Evolutionary conservation across 139 green algal species (phyloP).

Genomic region (Chlamydomonas sp.): DNA sequence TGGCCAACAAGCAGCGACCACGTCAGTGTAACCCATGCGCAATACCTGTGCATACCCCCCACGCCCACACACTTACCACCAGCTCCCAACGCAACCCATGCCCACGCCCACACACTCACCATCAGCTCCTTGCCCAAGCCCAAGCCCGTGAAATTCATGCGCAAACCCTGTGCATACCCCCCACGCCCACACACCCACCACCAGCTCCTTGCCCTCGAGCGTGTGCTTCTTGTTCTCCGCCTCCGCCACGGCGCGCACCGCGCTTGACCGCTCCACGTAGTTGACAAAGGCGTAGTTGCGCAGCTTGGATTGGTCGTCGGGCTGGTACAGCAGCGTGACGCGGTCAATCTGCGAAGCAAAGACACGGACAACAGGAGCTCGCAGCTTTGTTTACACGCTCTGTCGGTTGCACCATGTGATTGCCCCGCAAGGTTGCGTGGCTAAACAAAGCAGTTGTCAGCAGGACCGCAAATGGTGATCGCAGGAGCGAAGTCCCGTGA

Average conservation of each 20-base stretch:
- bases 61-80: conserved; percentile 42
- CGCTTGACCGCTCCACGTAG: conserved; percentile 75
- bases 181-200: conserved; percentile 44
- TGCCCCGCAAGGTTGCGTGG: too few species aligned
- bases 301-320: conserved; percentile 59
- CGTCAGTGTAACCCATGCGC: too few species aligned
- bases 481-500: too few species aligned
- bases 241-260: conserved; percentile 67
- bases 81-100: conserved; percentile 18
- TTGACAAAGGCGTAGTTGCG: conserved; percentile 90
- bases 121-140: not conserved
- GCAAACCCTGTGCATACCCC: not conserved
- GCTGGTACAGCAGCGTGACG: conserved; percentile 66
- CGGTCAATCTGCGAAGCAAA: conserved; percentile 54
- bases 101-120: not conserved
- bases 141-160: not conserved
- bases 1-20: not conserved
- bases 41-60: not conserved
- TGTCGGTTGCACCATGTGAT: too few species aligned
- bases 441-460: too few species aligned
- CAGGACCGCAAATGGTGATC: too few species aligned
- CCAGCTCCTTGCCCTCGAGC: conserved; percentile 62
- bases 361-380: too few species aligned
- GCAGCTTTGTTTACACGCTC: too few species aligned
- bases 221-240: conserved; percentile 53